Evolutionary conservation across 2,329 filamentous ascomycete genomes (phyloP).

Genomic region (Shiraia sp.): DNA sequence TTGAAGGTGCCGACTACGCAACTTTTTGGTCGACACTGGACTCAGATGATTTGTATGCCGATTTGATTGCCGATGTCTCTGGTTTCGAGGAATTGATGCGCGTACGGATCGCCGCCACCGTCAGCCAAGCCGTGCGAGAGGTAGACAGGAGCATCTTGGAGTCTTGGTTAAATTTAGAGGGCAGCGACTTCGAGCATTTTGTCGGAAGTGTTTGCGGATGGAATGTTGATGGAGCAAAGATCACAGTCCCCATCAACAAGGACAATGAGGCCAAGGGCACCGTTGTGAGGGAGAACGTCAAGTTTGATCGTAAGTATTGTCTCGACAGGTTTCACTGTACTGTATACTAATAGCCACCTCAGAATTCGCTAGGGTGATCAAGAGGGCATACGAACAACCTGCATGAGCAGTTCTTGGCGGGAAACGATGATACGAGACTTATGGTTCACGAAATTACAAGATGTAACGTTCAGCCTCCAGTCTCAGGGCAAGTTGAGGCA

Average conservation of each 20-base stretch:
- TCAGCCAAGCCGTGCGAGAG: slow-evolving; percentile 83
- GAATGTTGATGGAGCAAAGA: slow-evolving; percentile 68
- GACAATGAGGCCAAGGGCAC: slow-evolving; percentile 91
- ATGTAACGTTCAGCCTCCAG: slow-evolving; percentile 10
- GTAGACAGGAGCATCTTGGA: slow-evolving; percentile 58
- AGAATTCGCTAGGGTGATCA: slow-evolving; percentile 44
- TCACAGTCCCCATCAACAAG: slow-evolving; percentile 86
- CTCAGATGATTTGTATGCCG: slow-evolving; percentile 92
- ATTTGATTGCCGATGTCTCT: slow-evolving; percentile 89
- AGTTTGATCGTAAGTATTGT: slow-evolving; percentile 67
- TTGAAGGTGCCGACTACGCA: slow-evolving; percentile 87
- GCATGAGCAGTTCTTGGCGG: slow-evolving; percentile 27
- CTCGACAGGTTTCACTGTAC: not conserved
- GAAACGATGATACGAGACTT: slow-evolving; percentile 15
- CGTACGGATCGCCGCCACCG: slow-evolving; percentile 83
- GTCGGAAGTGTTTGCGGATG: slow-evolving; percentile 70
- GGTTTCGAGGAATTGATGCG: slow-evolving; percentile 96
- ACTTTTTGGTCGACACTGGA: slow-evolving; percentile 93
- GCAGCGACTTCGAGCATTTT: slow-evolving; percentile 54
- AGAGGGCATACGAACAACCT: slow-evolving; percentile 43
- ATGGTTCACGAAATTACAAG: slow-evolving; percentile 10
- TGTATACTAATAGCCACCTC: slow-evolving; percentile 14
- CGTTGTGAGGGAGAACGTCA: slow-evolving; percentile 93
- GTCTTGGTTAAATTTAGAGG: slow-evolving; percentile 54
- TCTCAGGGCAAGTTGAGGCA: slow-evolving; percentile 13